Percentiles rank a stretch among this genome's conserved stretches.
Evolutionary conservation across 257 asterid species (phyloP).

Genomic region (Euphrasia confusa): DNA sequence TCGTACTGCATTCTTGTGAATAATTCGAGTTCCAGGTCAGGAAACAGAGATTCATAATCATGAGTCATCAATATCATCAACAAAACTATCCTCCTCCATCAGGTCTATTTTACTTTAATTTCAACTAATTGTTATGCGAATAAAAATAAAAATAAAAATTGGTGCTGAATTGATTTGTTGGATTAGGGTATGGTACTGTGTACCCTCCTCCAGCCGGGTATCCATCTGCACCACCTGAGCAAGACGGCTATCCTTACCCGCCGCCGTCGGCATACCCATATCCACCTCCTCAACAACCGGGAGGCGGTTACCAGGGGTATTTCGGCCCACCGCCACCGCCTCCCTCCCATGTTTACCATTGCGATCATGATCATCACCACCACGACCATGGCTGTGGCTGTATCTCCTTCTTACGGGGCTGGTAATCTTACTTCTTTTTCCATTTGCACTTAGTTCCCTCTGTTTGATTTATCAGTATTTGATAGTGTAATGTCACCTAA

Average conservation of each 20-base stretch:
- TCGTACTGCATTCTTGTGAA: no score
- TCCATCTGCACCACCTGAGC: slow-evolving; percentile 58
- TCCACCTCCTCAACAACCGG: slow-evolving; percentile 46
- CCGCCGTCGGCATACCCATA: no score
- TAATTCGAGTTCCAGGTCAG: no score
- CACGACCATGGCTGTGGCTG: slow-evolving; percentile 37
- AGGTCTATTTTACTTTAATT: background rate
- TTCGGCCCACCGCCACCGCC: slow-evolving; percentile 51
- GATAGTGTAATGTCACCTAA: background rate
- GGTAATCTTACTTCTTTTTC: slow-evolving; percentile 34
- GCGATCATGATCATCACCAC: slow-evolving; percentile 49
- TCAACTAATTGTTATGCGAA: no score
- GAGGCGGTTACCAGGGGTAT: slow-evolving; percentile 61
- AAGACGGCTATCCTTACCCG: slow-evolving; percentile 48
- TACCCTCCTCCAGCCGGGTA: slow-evolving; percentile 54
- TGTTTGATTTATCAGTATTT: background rate
- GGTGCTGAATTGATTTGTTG: slow-evolving; percentile 14
- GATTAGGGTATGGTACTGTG: slow-evolving; percentile 44
- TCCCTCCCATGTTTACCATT: slow-evolving; percentile 40
- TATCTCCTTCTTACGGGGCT: slow-evolving; percentile 60
- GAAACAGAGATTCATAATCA: no score
- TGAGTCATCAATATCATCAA: no score
- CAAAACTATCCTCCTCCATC: no score
- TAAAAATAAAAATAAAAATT: no score
- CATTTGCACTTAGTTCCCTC: background rate